These are phyloP conservation scores for Tylopilus sp. DNA, from an alignment of 768 basidiomycete genomes.

Conservation along the genomic window DNA sequence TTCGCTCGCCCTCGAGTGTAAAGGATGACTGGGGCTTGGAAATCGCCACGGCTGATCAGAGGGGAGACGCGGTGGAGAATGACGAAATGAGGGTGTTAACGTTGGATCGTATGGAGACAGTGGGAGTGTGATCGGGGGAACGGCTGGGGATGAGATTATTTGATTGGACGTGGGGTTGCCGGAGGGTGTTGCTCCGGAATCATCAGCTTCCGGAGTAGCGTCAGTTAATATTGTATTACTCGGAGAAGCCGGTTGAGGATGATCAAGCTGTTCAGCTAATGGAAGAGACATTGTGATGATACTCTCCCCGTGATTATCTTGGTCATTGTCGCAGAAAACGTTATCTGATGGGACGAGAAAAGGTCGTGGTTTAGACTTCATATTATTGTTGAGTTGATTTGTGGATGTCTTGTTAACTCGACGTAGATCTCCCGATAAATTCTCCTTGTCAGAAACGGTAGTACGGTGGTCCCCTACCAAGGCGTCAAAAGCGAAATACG, in stretches of 20 bases:
- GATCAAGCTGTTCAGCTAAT: constrained; percentile 26
- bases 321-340: constrained; percentile 11
- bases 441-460: constrained; percentile 30
- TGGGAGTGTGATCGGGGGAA: constrained; percentile 38
- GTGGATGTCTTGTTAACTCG: constrained; percentile 26
- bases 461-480: constrained; percentile 58
- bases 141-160: constrained; percentile 22
- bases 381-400: constrained; percentile 13
- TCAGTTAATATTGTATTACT: constrained; percentile 1
- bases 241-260: constrained; percentile 19
- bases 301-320: constrained; percentile 12
- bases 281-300: constrained; percentile 19
- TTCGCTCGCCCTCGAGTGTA: constrained; percentile 63
- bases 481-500: constrained; percentile 18
- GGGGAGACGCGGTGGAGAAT: constrained; percentile 70
- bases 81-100: constrained; percentile 71
- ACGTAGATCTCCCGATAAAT: constrained; percentile 29
- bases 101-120: constrained; percentile 76
- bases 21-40: constrained; percentile 74
- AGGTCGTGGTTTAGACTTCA: constrained; percentile 19
- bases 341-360: constrained; percentile 20
- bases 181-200: constrained; percentile 1
- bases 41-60: constrained; percentile 83
- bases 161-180: constrained; percentile 3
- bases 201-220: neutral